Base-by-base conservation (phyloP, 2,329 filamentous ascomycete genomes). In the Penicillium freii region DNA sequence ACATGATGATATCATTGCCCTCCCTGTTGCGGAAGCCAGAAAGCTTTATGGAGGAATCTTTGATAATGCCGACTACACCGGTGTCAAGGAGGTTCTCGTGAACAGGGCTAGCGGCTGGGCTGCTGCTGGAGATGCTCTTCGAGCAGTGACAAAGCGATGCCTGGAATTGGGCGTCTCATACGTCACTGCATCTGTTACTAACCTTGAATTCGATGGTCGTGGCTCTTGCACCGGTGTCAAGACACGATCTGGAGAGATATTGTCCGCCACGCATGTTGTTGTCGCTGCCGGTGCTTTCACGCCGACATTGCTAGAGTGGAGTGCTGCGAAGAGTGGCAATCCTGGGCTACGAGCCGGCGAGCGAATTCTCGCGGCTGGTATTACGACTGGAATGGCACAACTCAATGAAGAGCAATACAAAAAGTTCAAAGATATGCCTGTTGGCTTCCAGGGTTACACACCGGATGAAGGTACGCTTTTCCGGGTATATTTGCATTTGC, bases 71-170 rank as follows among this genome's bases (percentile, higher is more conserved):
- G 83, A 87, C 55, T 87, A 86, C 64, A 76, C 75, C 0, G 83
- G 78, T 2, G 84, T 82, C 45, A 84, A 81, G 62, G 81, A 85
- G 62, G 83, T 69, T 4, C 58, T 87, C 3, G 73, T 87, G 44
- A 87, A 87, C 74, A 81, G 78, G 58, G 81, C 78, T 33, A 84
- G 82, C 68, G 85, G 85, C 1, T 88, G 84, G 83, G 84, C 80
- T 7, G 83, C 83, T n/a, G 85, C 86, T 2, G 83, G 82, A 3
- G 83, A 86, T 62, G 78, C 80, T 31, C 68, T 88, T 58, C 70
- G 76, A 50, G 82, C 80, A 1, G 77, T 87, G 9, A 87, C 83
- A 1, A 77, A 79, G 34, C 75, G 76, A 56, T 77, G 77, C 17
- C 63, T 87, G 5, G 76, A 80, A 46, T 69, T 84, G 7, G 85